These are phyloP conservation scores for Plasmodium coatneyi DNA, from an alignment of 169 alveolate genomes.

Conservation along the genomic window DNA sequence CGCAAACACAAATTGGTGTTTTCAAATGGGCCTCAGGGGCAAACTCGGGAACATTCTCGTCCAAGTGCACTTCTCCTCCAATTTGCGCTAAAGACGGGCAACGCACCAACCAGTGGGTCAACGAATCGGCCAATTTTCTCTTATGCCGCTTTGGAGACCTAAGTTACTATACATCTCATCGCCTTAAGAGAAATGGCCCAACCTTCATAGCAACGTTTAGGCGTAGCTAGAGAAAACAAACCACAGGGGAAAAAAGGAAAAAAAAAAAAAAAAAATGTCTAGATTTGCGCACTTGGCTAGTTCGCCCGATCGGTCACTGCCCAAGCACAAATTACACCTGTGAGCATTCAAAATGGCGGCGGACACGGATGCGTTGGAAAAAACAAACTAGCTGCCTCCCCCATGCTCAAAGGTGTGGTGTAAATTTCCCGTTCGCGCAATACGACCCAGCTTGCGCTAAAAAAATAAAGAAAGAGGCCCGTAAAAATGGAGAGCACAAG, in stretches of 20 bases:
- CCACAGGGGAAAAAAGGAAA: background rate
- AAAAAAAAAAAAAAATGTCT: background rate
- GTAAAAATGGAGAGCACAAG: background rate
- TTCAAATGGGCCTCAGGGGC: background rate
- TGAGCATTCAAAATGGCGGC: background rate
- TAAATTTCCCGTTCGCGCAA: background rate
- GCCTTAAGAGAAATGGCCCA: background rate
- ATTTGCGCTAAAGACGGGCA: background rate
- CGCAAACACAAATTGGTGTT: background rate
- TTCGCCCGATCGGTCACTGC: background rate
- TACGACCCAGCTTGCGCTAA: background rate
- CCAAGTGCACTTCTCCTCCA: constrained; percentile 1
- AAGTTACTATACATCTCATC: background rate
- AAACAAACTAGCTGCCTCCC: background rate
- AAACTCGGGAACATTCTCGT: background rate
- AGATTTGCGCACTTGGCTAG: background rate
- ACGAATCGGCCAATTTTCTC: background rate
- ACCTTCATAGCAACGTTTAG: background rate
- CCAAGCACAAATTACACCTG: background rate
- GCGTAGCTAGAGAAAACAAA: background rate
- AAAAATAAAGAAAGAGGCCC: background rate
- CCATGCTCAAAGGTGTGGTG: background rate
- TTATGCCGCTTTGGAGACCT: background rate
- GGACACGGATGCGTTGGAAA: background rate
- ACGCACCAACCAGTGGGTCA: background rate